Percentiles rank a stretch among this genome's conserved stretches.
Conservation (phyloP, 257 asterid species). For the Marsdenia floribunda region DNA sequence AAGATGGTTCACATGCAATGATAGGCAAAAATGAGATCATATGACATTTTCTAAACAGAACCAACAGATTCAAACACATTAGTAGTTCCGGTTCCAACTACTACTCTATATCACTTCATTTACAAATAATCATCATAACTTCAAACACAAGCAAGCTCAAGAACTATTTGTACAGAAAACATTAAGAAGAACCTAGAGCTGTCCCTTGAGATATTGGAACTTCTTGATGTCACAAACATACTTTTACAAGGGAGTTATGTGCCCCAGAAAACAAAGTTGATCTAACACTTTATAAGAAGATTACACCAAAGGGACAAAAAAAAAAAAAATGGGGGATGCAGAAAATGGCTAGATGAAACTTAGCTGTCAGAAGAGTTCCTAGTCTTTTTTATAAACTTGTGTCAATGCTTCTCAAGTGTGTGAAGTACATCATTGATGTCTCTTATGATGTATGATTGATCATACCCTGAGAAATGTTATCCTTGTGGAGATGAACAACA, state of each 20-base stretch:
- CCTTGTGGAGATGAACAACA: slow-evolving; percentile 27
- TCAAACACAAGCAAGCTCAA: neutral
- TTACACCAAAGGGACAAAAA: neutral
- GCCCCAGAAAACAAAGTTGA: slow-evolving; percentile 13
- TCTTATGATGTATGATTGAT: slow-evolving; percentile 24
- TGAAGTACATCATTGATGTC: slow-evolving; percentile 13
- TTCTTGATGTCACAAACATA: neutral
- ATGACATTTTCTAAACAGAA: no score
- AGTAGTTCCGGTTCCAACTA: neutral
- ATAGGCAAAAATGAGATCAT: no score
- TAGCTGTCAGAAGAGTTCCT: slow-evolving; percentile 10
- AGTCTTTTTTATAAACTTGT: neutral
- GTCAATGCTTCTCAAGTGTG: neutral
- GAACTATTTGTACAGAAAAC: neutral
- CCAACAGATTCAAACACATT: no score
- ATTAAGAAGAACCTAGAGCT: neutral
- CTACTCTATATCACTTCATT: neutral
- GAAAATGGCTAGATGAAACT: neutral
- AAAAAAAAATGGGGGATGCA: no score
- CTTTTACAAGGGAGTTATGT: slow-evolving; percentile 9
- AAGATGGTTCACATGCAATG: no score
- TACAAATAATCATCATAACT: neutral
- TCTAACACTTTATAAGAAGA: neutral
- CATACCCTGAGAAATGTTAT: slow-evolving; percentile 22
- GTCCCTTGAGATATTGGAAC: neutral